Percentiles rank a stretch among this genome's conserved stretches.
These are phyloP conservation scores for Ensete glaucum DNA, from an alignment of 176 grass and related monocot species.

Conservation along the genomic window DNA sequence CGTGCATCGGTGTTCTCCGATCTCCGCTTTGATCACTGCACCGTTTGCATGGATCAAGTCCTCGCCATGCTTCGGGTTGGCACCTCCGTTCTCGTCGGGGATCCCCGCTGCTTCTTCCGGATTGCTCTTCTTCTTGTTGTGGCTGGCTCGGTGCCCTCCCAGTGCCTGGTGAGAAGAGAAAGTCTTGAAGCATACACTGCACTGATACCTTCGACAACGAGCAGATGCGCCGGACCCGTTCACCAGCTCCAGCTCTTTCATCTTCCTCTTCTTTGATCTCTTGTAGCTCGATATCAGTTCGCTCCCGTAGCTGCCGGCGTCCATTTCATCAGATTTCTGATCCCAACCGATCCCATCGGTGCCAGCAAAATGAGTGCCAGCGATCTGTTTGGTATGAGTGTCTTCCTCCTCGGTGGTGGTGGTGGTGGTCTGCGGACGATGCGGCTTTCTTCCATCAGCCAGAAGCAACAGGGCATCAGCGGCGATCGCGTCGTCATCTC, in stretches of 20 bases:
- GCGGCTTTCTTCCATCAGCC: background rate
- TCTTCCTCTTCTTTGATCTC: background rate
- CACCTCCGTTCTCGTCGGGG: background rate
- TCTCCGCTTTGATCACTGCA: background rate
- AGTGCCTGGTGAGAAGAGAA: slow-evolving; percentile 14
- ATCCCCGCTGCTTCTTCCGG: background rate
- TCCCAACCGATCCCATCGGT: background rate
- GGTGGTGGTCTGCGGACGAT: background rate
- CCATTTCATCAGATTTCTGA: no score
- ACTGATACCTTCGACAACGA: background rate
- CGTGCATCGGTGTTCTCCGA: background rate
- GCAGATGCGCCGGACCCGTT: background rate
- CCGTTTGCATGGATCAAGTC: background rate
- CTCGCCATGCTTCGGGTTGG: background rate
- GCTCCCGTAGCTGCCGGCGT: background rate
- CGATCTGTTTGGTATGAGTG: background rate
- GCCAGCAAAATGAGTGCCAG: background rate
- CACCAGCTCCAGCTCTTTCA: background rate
- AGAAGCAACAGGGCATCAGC: background rate
- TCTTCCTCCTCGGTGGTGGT: background rate
- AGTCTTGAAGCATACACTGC: background rate
- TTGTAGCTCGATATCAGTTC: background rate
- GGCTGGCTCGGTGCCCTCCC: slow-evolving; percentile 7
- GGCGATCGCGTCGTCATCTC: background rate
- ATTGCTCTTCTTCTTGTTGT: background rate